phyloP scores from a whole-genome alignment of 176 grass and related monocot species.

The Avena sativa region DNA sequence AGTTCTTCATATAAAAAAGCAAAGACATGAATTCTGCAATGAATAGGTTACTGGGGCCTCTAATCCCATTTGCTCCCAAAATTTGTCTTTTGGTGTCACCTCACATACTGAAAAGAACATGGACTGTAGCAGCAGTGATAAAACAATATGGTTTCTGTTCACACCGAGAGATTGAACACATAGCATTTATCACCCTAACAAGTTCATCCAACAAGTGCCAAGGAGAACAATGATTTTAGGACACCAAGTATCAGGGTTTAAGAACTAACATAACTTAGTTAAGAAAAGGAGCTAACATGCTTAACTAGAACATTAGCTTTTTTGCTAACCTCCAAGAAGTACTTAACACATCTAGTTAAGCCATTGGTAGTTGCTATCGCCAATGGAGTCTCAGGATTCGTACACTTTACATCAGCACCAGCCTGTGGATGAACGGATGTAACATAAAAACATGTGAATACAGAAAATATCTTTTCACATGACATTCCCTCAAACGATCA shows the following conservation, averaged over 20 bases:
- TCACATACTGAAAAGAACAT: not conserved
- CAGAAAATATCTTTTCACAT: not conserved
- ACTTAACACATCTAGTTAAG: conserved; percentile 18
- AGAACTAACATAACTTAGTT: not conserved
- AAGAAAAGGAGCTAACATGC: not conserved
- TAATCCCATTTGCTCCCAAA: not conserved
- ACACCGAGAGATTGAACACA: not conserved
- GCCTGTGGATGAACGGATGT: conserved; percentile 8
- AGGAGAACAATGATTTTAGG: not conserved
- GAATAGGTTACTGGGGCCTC: not conserved
- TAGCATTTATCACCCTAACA: not conserved
- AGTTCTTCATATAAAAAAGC: not conserved
- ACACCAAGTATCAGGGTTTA: not conserved
- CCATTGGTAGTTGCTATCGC: conserved; percentile 38
- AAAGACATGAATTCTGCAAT: not conserved
- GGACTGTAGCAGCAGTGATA: no score
- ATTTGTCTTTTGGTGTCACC: not conserved
- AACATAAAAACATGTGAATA: not conserved
- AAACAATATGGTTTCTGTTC: no score
- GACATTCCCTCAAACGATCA: not conserved
- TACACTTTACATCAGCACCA: conserved; percentile 24
- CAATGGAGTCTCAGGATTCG: conserved; percentile 33
- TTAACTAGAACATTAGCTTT: not conserved
- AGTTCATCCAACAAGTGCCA: not conserved
- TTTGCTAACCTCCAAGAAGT: conserved; percentile 29